Evolutionary conservation across 1,139 yeast species (phyloP).

Genomic region (Eremothecium cymbalariae): DNA sequence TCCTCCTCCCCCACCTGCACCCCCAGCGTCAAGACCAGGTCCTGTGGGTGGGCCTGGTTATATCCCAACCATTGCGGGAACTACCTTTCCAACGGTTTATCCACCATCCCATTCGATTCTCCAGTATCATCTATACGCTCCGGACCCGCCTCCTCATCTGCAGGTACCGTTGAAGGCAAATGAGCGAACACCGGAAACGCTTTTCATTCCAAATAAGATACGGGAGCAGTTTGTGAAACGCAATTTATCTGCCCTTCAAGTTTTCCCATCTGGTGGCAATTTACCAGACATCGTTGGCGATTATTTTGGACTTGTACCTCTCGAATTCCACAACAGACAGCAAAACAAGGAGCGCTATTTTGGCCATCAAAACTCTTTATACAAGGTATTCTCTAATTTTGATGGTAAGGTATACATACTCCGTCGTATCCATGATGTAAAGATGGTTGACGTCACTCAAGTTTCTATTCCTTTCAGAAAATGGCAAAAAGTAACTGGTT

Average conservation of each 20-base stretch:
- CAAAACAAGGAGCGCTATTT: constrained; percentile 41
- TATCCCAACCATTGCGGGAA: constrained; percentile 12
- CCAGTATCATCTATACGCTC: constrained; percentile 85
- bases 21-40: constrained; percentile 23
- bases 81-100: constrained; percentile 26
- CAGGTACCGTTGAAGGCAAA: constrained; percentile 54
- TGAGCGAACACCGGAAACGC: constrained; percentile 58
- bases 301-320: constrained; percentile 80
- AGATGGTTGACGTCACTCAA: constrained; percentile 51
- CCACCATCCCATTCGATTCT: constrained; percentile 41
- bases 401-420: constrained; percentile 77
- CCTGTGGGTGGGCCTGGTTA: constrained; percentile 2
- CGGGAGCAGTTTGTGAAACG: constrained; percentile 65
- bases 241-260: constrained; percentile 75
- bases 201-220: constrained; percentile 66
- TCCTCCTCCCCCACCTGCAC: constrained; percentile 15
- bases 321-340: constrained; percentile 52
- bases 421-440: constrained; percentile 62
- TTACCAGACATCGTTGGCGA: constrained; percentile 50
- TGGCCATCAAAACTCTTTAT: constrained; percentile 55
- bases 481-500: constrained; percentile 45
- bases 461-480: constrained; percentile 40
- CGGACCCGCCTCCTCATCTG: constrained; percentile 72
- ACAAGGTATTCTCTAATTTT: constrained; percentile 68
- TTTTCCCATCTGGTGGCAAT: constrained; percentile 32